Conservation (phyloP, 768 basidiomycete species). For the Pisolithus microcarpus region DNA sequence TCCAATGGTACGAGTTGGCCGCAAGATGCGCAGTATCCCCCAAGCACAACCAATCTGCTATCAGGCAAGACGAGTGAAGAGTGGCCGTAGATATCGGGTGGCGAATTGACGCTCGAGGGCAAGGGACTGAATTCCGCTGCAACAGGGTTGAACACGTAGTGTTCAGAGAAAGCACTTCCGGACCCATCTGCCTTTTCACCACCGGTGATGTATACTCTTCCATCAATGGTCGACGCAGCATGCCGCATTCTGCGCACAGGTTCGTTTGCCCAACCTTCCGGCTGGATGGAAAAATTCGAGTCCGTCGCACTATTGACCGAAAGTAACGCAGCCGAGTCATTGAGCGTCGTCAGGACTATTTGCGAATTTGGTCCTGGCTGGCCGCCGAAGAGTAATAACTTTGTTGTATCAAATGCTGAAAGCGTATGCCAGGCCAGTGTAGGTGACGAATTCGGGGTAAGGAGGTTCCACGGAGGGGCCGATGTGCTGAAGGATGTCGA, state of each 20-base stretch:
- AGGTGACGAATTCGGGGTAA: slow-evolving; percentile 47
- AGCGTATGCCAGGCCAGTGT: slow-evolving; percentile 75
- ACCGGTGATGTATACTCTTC: slow-evolving; percentile 64
- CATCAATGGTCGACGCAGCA: slow-evolving; percentile 45
- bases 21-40: slow-evolving; percentile 54
- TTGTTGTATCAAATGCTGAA: slow-evolving; percentile 50
- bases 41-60: slow-evolving; percentile 66
- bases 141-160: slow-evolving; percentile 54
- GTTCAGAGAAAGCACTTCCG: slow-evolving; percentile 49
- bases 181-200: slow-evolving; percentile 83
- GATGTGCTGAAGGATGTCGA: slow-evolving; percentile 48
- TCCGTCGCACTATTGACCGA: slow-evolving; percentile 31
- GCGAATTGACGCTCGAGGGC: slow-evolving; percentile 43
- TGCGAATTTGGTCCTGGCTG: slow-evolving; percentile 54
- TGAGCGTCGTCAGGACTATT: slow-evolving; percentile 39
- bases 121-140: slow-evolving; percentile 47
- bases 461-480: slow-evolving; percentile 62
- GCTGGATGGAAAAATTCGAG: slow-evolving; percentile 43
- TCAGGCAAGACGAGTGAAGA: slow-evolving; percentile 60
- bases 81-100: slow-evolving; percentile 69
- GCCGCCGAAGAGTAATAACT: slow-evolving; percentile 69
- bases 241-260: slow-evolving; percentile 77
- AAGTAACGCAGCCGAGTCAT: slow-evolving; percentile 62
- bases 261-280: slow-evolving; percentile 51
- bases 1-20: slow-evolving; percentile 47